Evolutionary conservation across 768 basidiomycete genomes (phyloP).

Genomic region (Panellus pusillus): DNA sequence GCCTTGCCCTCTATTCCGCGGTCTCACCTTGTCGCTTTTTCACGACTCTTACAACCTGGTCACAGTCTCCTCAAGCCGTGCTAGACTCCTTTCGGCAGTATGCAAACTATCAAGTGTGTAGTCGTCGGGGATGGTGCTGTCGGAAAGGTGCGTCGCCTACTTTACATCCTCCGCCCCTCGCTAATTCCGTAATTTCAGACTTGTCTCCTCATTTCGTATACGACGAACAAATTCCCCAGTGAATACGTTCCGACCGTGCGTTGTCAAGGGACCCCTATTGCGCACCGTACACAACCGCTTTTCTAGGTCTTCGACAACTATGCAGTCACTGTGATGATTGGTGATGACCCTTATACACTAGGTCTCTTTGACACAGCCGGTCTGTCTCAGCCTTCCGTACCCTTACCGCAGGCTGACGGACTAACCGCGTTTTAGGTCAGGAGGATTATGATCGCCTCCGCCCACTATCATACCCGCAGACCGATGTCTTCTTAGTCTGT

Average conservation of each 20-base stretch:
- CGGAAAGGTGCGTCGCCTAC: conserved; percentile 74
- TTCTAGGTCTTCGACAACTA: conserved; percentile 91
- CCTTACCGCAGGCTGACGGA: conserved; percentile 9
- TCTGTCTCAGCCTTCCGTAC: conserved; percentile 44
- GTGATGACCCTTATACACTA: conserved; percentile 97
- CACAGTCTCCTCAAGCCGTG: conserved; percentile 10
- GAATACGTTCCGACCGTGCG: conserved; percentile 98
- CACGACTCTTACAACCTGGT: conserved; percentile 10
- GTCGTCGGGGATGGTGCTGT: conserved; percentile 98
- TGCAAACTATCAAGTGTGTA: conserved; percentile 98
- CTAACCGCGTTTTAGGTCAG: conserved; percentile 61
- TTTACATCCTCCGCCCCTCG: conserved; percentile 5
- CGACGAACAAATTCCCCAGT: conserved; percentile 97
- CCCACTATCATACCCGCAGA: conserved; percentile 99
- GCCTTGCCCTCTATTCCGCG: not conserved
- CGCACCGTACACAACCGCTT: conserved; percentile 24
- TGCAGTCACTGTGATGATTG: conserved; percentile 99
- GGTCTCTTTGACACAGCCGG: conserved; percentile 99
- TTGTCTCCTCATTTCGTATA: conserved; percentile 95
- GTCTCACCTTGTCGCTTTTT: not conserved
- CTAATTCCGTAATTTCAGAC: conserved; percentile 52
- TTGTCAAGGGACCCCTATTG: conserved; percentile 28
- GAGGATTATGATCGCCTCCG: conserved; percentile 99
- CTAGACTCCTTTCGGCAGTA: conserved; percentile 35
- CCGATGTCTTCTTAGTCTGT: conserved; percentile 98